Evolutionary conservation across 257 asterid species (phyloP).

Genomic region (Fraxinus cuspidata): DNA sequence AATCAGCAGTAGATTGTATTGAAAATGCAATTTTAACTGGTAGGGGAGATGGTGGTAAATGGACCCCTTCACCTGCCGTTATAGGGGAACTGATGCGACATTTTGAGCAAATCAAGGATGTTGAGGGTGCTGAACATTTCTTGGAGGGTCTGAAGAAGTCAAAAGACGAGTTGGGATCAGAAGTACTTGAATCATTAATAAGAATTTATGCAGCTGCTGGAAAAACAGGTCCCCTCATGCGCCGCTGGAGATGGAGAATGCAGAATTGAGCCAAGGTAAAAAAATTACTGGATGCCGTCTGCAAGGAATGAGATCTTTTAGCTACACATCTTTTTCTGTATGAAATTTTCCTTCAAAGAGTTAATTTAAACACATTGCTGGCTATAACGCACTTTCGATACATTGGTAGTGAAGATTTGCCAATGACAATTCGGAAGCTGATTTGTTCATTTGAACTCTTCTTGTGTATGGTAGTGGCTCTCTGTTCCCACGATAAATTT

Average conservation of each 20-base stretch:
- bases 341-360: not conserved
- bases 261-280: constrained; percentile 68
- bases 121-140: constrained; percentile 69
- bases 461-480: constrained; percentile 1
- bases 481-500: constrained; percentile 9
- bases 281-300: constrained; percentile 54
- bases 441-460: constrained; percentile 8
- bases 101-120: constrained; percentile 68
- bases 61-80: constrained; percentile 51
- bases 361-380: constrained; percentile 2
- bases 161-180: constrained; percentile 44
- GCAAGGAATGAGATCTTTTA: constrained; percentile 45
- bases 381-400: constrained; percentile 11
- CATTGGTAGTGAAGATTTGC: constrained; percentile 21
- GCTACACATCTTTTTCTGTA: not conserved
- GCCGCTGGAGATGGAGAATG: constrained; percentile 81
- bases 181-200: constrained; percentile 62
- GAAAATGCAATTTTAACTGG: constrained; percentile 61
- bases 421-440: constrained; percentile 5
- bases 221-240: constrained; percentile 57
- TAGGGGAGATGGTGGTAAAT: constrained; percentile 64
- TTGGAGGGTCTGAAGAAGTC: constrained; percentile 57
- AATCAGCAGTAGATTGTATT: constrained; percentile 59
- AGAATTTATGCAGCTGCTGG: constrained; percentile 77
- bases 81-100: constrained; percentile 56